Percentiles rank a stretch among this genome's conserved stretches.
These are phyloP conservation scores for Rosellinia necatrix DNA, from an alignment of 2,329 filamentous ascomycete genomes.

Conservation along the genomic window DNA sequence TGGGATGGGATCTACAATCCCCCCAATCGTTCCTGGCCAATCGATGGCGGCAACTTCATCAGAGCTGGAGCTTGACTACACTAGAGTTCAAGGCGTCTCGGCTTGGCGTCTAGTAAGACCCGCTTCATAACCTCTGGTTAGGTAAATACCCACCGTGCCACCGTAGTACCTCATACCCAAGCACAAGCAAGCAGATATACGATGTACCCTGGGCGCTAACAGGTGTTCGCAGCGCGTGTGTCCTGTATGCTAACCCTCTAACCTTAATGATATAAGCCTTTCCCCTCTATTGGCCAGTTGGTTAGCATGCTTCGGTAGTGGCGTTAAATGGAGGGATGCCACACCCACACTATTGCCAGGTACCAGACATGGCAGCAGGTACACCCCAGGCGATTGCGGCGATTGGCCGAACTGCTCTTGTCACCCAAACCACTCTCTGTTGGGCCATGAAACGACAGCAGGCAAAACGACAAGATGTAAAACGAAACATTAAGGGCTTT, in stretches of 20 bases:
- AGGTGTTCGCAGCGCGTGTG: not conserved
- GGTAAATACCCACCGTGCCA: too few species aligned
- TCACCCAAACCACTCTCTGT: not conserved
- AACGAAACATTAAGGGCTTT: conserved; percentile 25
- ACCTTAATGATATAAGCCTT: too few species aligned
- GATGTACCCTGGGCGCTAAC: too few species aligned
- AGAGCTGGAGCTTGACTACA: too few species aligned
- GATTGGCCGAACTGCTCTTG: conserved; percentile 16
- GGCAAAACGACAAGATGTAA: too few species aligned
- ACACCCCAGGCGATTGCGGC: conserved; percentile 15
- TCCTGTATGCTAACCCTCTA: not conserved
- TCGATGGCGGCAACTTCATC: conserved; percentile 28
- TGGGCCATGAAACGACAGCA: conserved; percentile 31
- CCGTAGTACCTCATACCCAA: too few species aligned
- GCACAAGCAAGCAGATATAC: too few species aligned
- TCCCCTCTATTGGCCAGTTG: conserved; percentile 6
- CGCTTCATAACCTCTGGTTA: conserved; percentile 4
- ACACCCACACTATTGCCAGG: not conserved
- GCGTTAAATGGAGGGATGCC: not conserved
- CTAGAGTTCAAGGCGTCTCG: conserved; percentile 31
- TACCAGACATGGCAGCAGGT: not conserved
- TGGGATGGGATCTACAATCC: conserved; percentile 21
- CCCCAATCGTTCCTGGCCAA: conserved; percentile 33
- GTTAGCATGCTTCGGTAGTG: conserved; percentile 5
- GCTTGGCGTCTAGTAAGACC: conserved; percentile 31